These are phyloP conservation scores for Hemileia vastatrix DNA, from an alignment of 1,284 basidiomycete genomes.

Conservation along the genomic window DNA sequence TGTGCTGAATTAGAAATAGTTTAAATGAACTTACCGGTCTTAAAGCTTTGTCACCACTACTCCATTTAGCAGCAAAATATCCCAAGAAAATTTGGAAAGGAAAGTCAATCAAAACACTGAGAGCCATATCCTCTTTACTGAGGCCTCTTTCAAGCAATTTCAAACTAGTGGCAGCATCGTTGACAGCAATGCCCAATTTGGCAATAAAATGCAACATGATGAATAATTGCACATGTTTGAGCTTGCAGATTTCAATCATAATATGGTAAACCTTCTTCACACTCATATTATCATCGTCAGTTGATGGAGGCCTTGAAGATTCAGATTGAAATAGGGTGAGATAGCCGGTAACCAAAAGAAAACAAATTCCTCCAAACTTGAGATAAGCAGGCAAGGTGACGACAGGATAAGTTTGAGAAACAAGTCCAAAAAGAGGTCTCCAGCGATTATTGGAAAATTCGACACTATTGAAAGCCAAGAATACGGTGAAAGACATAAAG, in stretches of 20 bases:
- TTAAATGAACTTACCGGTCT: conserved; percentile 34
- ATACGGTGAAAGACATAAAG: conserved; percentile 93
- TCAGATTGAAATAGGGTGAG: conserved; percentile 67
- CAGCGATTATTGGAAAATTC: conserved; percentile 61
- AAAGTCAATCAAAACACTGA: conserved; percentile 92
- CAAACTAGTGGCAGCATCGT: conserved; percentile 81
- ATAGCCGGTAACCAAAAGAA: conserved; percentile 75
- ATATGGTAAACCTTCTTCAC: conserved; percentile 81
- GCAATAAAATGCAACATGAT: conserved; percentile 79
- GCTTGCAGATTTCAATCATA: conserved; percentile 85
- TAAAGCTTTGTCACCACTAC: conserved; percentile 45
- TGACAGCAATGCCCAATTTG: conserved; percentile 92
- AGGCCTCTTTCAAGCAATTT: conserved; percentile 97
- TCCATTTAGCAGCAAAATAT: conserved; percentile 89
- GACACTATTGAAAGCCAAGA: conserved; percentile 89
- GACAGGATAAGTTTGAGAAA: conserved; percentile 60
- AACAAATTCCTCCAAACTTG: conserved; percentile 73
- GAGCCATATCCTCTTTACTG: conserved; percentile 84
- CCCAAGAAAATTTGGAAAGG: conserved; percentile 94
- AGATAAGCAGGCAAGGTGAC: conserved; percentile 74
- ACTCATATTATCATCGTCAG: conserved; percentile 72
- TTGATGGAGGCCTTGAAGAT: conserved; percentile 58
- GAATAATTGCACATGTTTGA: conserved; percentile 88
- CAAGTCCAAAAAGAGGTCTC: conserved; percentile 7
- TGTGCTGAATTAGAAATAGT: no score